Evolutionary conservation across 78 protist genomes (phyloP).

Genomic region (Pigoraptor vietnamica): DNA sequence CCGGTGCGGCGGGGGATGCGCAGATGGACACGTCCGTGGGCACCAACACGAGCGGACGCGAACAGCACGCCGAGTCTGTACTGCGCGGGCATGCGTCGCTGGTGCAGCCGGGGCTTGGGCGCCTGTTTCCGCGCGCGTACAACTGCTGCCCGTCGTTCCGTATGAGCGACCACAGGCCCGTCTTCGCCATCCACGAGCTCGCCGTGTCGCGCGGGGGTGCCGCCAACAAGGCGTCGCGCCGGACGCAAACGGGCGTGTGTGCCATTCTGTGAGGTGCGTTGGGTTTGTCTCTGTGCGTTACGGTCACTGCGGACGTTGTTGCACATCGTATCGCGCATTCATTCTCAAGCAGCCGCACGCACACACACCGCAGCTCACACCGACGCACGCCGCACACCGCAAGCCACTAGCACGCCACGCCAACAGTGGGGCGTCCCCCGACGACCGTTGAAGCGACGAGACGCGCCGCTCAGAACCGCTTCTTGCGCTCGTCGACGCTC

Average conservation of each 20-base stretch:
- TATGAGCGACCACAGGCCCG: slow-evolving; percentile 75
- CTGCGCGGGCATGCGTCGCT: background rate
- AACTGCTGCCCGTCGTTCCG: slow-evolving; percentile 31
- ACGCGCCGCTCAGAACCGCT: background rate
- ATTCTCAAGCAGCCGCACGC: too few relatives aligned
- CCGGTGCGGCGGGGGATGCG: background rate
- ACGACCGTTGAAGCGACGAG: background rate
- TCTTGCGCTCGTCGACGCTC: slow-evolving; percentile 28
- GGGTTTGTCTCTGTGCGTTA: background rate
- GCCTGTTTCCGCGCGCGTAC: background rate
- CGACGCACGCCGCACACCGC: too few relatives aligned
- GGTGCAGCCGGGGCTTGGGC: background rate
- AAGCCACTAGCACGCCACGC: too few relatives aligned
- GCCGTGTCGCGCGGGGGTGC: background rate
- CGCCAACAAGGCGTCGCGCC: background rate
- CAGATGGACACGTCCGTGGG: background rate
- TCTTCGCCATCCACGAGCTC: background rate
- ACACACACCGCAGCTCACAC: too few relatives aligned
- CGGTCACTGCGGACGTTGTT: too few relatives aligned
- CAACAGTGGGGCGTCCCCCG: too few relatives aligned
- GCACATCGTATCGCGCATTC: too few relatives aligned
- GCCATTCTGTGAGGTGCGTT: background rate
- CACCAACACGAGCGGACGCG: background rate
- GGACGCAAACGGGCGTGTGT: background rate
- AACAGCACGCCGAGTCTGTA: background rate